A percentile compares a stretch with the other conserved stretches of the same genome.
These are phyloP conservation scores for Aureobasidium mangrovei DNA, from an alignment of 2,329 filamentous ascomycete genomes.

Conservation along the genomic window DNA sequence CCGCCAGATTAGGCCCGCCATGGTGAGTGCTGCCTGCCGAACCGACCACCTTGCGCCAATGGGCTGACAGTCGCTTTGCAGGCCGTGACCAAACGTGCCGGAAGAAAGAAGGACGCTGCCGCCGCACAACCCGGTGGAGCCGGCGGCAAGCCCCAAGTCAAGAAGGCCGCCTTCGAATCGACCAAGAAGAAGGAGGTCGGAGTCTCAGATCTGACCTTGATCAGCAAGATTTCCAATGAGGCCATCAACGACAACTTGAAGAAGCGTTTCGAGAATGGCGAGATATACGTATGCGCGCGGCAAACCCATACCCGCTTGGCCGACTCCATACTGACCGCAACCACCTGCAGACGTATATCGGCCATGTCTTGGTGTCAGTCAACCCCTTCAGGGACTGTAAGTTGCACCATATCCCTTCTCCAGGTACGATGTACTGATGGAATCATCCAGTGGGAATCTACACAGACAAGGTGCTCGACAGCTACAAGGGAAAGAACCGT, in stretches of 20 bases:
- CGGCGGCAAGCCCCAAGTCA: slow-evolving; percentile 59
- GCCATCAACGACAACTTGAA: slow-evolving; percentile 99
- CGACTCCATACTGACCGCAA: background rate
- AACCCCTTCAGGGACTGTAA: slow-evolving; percentile 81
- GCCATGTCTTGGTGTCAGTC: slow-evolving; percentile 97
- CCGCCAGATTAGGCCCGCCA: slow-evolving; percentile 6
- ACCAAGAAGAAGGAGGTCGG: slow-evolving; percentile 99
- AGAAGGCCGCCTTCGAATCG: slow-evolving; percentile 91
- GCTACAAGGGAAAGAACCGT: slow-evolving; percentile 94
- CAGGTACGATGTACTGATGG: background rate
- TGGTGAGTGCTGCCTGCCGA: background rate
- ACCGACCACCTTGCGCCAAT: background rate
- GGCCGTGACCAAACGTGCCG: slow-evolving; percentile 50
- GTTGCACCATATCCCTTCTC: background rate
- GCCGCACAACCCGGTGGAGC: slow-evolving; percentile 31
- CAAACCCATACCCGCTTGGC: background rate
- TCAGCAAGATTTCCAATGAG: slow-evolving; percentile 98
- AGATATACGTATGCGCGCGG: slow-evolving; percentile 60
- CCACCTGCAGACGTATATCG: slow-evolving; percentile 72
- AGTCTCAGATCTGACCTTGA: slow-evolving; percentile 90
- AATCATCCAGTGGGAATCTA: slow-evolving; percentile 65
- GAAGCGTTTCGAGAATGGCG: slow-evolving; percentile 92
- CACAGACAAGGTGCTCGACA: slow-evolving; percentile 85
- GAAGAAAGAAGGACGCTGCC: slow-evolving; percentile 44
- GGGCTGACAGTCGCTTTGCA: slow-evolving; percentile 20